phyloP scores from a whole-genome alignment of 208 protist species.

The Leishmania guyanensis region DNA sequence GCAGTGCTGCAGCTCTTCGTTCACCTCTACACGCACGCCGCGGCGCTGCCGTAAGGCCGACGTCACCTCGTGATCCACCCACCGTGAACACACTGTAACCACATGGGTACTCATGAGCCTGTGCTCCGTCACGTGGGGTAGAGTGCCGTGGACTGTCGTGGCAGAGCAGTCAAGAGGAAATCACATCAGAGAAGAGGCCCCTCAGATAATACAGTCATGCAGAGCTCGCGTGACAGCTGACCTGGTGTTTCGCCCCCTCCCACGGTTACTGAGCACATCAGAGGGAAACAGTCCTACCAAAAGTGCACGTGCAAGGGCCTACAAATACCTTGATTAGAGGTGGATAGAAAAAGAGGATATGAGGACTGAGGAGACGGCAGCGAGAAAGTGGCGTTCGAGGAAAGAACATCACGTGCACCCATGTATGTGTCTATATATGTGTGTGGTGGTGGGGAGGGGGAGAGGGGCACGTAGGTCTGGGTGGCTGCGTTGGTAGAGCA shows the following conservation, averaged over 20 bases:
- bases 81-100: slow-evolving; percentile 15
- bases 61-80: slow-evolving; percentile 25
- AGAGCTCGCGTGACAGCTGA: too few species aligned
- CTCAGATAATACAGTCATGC: background rate
- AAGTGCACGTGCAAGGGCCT: background rate
- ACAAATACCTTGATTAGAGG: background rate
- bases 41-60: slow-evolving; percentile 26
- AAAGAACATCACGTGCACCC: background rate
- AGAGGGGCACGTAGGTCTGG: too few species aligned
- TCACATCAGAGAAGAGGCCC: background rate
- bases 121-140: background rate
- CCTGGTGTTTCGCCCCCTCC: background rate
- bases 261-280: background rate
- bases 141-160: background rate
- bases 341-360: background rate
- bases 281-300: background rate
- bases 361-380: background rate
- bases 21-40: slow-evolving; percentile 24
- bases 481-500: background rate
- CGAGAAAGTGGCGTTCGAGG: background rate
- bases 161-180: background rate
- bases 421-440: background rate
- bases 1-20: slow-evolving; percentile 19
- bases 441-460: background rate
- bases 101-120: slow-evolving; percentile 12